Evolutionary conservation across 805 yeast species (phyloP), one percentile per base, ranked within the genome.

Genomic region (Candida ovalis): DNA sequence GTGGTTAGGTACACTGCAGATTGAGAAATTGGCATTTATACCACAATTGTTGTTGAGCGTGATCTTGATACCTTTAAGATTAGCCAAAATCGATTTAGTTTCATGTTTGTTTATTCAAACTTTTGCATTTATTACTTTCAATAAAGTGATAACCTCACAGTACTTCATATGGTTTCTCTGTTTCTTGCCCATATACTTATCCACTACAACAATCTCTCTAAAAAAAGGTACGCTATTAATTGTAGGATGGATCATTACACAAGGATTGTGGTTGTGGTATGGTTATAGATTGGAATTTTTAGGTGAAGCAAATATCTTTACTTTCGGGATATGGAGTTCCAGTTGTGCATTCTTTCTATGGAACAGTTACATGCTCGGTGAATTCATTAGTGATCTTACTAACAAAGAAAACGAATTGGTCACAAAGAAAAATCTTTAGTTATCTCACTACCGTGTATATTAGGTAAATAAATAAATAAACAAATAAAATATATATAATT

Each of bases 91-190:
- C 69, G 46, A 75, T 43, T 55, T 83, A 5, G 62, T 76, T 19
- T 71, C 76, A 42, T 74, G 85, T 2, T 60, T 86, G 52, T 91
- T 92, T 52, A 70, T 90, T 12, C 94, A 87, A 63, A 86, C 95
- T 0, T 77, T 85, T 58, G 73, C 82, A n/a, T 87, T 86, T 66
- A 90, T 86, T 17, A 72, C 88, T 1, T 86, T 78, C 67, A 86
- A 86, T 68, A 86, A 86, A 66, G 94, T 86, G 21, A 83, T 89
- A 59, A 94, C 99, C 0, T 88, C 97, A 1, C 99, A 94, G 69
- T 94, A 94, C 67, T 94, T 94, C 67, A 80, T 92, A 52, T 94
- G 99, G 99, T 94, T 86, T 60, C 69, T 94, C 57, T 86, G 90
- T 13, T 80, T 91, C 54, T 65, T 92, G 39, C 98, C 99, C 1